phyloP scores from a whole-genome alignment of 2,329 filamentous ascomycete species.

The Colletotrichum phormii region DNA sequence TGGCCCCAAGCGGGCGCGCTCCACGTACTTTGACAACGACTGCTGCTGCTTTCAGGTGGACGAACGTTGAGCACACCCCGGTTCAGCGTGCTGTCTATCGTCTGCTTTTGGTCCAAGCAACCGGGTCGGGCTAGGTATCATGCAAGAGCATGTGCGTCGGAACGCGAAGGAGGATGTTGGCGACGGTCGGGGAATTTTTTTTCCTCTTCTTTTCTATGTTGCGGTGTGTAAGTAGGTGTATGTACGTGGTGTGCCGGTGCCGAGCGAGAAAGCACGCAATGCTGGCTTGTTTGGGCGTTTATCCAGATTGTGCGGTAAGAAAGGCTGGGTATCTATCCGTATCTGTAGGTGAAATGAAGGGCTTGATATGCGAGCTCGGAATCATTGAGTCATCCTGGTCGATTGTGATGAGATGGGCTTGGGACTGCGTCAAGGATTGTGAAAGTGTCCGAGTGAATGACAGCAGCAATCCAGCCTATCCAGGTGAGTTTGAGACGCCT shows the following conservation, averaged over 20 bases:
- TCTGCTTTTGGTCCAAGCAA: constrained; percentile 13
- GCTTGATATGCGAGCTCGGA: background rate
- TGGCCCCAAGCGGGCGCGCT: background rate
- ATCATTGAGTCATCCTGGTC: constrained; percentile 17
- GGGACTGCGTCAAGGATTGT: background rate
- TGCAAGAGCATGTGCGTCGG: constrained; percentile 18
- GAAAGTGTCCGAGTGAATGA: background rate
- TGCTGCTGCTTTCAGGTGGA: constrained; percentile 16
- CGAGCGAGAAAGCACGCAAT: background rate
- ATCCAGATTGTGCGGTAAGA: constrained; percentile 6
- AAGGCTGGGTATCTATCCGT: background rate
- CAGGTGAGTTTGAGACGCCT: background rate
- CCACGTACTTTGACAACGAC: background rate
- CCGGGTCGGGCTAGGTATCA: constrained; percentile 14
- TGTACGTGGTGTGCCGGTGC: background rate
- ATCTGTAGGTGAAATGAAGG: constrained; percentile 3
- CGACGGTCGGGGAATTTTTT: constrained; percentile 7
- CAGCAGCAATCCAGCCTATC: constrained; percentile 19
- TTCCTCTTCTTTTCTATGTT: background rate
- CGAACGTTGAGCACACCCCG: background rate
- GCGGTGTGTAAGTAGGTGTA: background rate
- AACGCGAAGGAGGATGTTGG: background rate
- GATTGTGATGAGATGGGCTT: background rate
- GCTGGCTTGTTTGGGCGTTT: background rate
- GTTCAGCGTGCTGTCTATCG: constrained; percentile 2